Evolutionary conservation across 805 yeast genomes (phyloP).

Genomic region (Lipomyces yamanashiensis): DNA sequence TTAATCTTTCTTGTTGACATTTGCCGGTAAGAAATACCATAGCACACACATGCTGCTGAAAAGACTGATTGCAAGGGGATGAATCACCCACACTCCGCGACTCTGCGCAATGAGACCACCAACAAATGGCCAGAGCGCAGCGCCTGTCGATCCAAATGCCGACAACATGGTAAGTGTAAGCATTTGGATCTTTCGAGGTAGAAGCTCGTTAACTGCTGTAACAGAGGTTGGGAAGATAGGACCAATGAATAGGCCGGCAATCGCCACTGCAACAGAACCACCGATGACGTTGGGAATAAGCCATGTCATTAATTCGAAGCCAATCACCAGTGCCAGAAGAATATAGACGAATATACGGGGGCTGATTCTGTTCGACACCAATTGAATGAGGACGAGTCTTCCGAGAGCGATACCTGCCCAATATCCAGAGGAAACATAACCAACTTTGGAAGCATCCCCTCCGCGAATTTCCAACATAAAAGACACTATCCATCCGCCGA

Average conservation of each 20-base stretch:
- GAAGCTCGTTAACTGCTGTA: constrained; percentile 60
- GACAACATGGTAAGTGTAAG: constrained; percentile 75
- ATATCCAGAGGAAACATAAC: constrained; percentile 69
- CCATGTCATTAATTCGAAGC: constrained; percentile 55
- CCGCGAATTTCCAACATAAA: constrained; percentile 60
- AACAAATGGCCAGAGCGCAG: constrained; percentile 69
- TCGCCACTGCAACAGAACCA: constrained; percentile 53
- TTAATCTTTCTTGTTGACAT: neutral
- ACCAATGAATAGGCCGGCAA: constrained; percentile 65
- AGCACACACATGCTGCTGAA: constrained; percentile 37
- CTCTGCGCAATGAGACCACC: constrained; percentile 56
- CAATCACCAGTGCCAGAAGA: constrained; percentile 46
- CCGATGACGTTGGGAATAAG: constrained; percentile 51
- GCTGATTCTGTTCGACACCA: constrained; percentile 21
- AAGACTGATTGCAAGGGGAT: constrained; percentile 39
- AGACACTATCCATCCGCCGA: constrained; percentile 75
- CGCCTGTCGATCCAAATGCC: constrained; percentile 84
- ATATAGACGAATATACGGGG: constrained; percentile 47
- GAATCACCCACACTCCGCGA: constrained; percentile 39
- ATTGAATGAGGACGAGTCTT: constrained; percentile 52
- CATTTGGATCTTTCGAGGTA: constrained; percentile 65
- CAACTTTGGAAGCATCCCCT: constrained; percentile 54
- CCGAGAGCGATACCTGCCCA: constrained; percentile 76
- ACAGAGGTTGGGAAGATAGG: constrained; percentile 75
- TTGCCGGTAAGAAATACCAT: constrained; percentile 35